A percentile compares a stretch with the other conserved stretches of the same genome.
These are phyloP conservation scores for Silene latifolia DNA, from an alignment of 148 eudicot species.

Conservation along the genomic window DNA sequence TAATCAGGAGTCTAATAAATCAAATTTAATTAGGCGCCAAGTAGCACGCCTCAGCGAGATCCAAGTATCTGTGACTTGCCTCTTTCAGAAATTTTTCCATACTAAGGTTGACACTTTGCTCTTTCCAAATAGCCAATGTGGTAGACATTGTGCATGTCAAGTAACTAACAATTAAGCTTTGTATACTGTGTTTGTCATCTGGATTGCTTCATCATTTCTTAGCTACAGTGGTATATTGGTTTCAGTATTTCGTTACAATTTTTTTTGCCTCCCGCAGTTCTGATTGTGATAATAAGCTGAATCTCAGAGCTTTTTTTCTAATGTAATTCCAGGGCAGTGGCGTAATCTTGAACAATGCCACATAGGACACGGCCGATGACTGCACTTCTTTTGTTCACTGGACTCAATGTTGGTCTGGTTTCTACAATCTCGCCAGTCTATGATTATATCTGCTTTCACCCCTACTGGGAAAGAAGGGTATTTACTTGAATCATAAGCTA, in stretches of 20 bases:
- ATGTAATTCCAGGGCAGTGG: conserved; percentile 21
- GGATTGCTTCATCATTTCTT: background rate
- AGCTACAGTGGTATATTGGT: background rate
- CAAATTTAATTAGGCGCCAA: no score
- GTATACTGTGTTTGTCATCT: background rate
- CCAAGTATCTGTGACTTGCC: background rate
- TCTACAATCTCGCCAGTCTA: conserved; percentile 79
- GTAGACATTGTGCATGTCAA: no score
- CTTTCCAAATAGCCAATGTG: no score
- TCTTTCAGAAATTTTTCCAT: background rate
- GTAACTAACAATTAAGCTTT: no score
- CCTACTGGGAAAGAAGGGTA: conserved; percentile 98
- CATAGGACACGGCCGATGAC: conserved; percentile 83
- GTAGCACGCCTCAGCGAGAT: no score
- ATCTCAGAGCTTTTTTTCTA: background rate
- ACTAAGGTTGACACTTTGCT: background rate
- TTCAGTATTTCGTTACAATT: background rate
- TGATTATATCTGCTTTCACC: conserved; percentile 81
- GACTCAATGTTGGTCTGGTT: conserved; percentile 26
- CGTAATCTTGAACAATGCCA: conserved; percentile 50
- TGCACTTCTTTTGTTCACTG: conserved; percentile 72
- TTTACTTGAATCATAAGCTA: conserved; percentile 21
- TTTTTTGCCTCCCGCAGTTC: background rate
- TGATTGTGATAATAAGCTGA: background rate
- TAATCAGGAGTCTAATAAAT: no score